Evolutionary conservation across 257 asterid species (phyloP), one percentile per base, ranked within the genome.

Genomic region (Echium plantagineum): DNA sequence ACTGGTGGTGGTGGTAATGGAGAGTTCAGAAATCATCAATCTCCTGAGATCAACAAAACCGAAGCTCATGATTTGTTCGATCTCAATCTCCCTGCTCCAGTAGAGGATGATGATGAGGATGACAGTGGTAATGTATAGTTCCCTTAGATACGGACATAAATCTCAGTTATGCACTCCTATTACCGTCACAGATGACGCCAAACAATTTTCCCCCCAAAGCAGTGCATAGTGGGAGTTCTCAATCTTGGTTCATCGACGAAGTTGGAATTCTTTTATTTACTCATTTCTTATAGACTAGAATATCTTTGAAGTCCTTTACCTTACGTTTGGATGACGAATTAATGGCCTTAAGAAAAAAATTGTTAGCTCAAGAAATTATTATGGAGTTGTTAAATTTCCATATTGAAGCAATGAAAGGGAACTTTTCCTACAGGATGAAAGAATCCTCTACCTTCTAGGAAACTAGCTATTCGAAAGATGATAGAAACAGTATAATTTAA

Each of bases 51-150:
- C 62, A 10, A 42, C 49, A 83, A 81, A 75, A 61, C 80, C 10
- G 83, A 83, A 48, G 42, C 13, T 58, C 75, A 75, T 17, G 82
- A 80, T 60, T 71, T 87, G 54, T 75, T 90, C 13, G 97, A 90
- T 74, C 96, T 90, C 20, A 90, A 90, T 69, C 94, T 90, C 56
- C 97, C 96, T 16, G 91, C 96, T 17, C 95, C 49, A 5, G 49
- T 42, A 42, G 49, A 42, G 46, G 46, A 35, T 35, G 46, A 35
- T 0, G 49, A 12, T 42, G 49, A 13, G 17, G 17, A 42, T 42
- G 49, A 12, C 2, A 13, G 13, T 42, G 49, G 49, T 13, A 42
- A 42, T 42, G 16, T 12, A 42, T 4, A 42, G 16, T 42, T 42
- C 49, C 49, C 49, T 10, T 42, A 42, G 49, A 3, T 35, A 35